Base-by-base conservation (phyloP, 2,329 filamentous ascomycete genomes). In the Colletotrichum chrysophilum region DNA sequence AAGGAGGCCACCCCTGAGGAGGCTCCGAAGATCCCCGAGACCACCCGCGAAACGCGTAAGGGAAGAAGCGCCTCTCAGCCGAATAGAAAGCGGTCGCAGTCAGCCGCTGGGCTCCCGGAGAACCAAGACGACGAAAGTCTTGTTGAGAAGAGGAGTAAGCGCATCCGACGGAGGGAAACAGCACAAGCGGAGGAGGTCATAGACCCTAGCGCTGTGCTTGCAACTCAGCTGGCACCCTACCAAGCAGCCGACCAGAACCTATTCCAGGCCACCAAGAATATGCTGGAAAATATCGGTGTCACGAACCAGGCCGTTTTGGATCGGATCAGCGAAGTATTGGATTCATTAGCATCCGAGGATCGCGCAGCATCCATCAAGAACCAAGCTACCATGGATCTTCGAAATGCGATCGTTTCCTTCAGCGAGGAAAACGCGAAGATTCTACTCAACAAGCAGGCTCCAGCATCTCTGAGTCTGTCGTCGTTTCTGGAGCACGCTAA, bases 401-500 rank as follows among this genome's bases (percentile, higher is more conserved):
- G 87, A 5, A 84, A 85, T 26, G 85, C 87, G 7, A 83, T 92
- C n/a, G 80, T 85, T 1, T 83, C 86, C 5, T 91, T 90, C 77
- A 87, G 87, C 56, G 89, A 91, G 70, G 89, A 90, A n/a, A 86
- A 86, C 8, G 89, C 89, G 1, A 88, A 87, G 76, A 84, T 90
- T 7, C 81, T 92, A 13, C 81, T 91, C 14, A 88, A 85, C 76
- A 91, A 91, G 77, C 88, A 89, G 71, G 89, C 90, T 61, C 84
- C 87, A 26, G 85, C 88, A 0, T 87, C 87, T 13, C 83, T 91
- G 34, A 90, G 90, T 10, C 85, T 92, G 18, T 91, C 89, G 1
- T 91, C 91, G 5, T 93, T 93, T 78, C 86, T 93, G 5, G 92
- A 93, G 78, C 91, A 93, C 78, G 89, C 91, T 2, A 93, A 92